Evolutionary conservation across 768 basidiomycete genomes (phyloP).

Genomic region (Galerina marginata): DNA sequence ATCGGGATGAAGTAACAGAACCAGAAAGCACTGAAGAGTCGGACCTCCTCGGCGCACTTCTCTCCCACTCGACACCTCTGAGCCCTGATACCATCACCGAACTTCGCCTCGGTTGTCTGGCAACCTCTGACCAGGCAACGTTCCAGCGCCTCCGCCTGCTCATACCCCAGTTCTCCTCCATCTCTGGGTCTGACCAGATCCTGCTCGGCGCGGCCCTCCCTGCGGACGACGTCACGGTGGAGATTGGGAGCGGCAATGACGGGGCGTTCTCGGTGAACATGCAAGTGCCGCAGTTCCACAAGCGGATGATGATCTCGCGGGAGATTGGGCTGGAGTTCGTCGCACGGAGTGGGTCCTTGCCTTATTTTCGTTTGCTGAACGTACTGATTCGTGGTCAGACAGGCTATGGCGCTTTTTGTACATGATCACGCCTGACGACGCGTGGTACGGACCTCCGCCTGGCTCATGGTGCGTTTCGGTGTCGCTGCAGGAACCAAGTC

Average conservation of each 20-base stretch:
- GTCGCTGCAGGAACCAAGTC: conserved; percentile 58
- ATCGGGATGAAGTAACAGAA: conserved; percentile 25
- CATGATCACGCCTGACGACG: conserved; percentile 27
- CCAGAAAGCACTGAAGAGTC: conserved; percentile 14
- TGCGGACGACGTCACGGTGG: conserved; percentile 57
- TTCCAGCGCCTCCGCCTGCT: conserved; percentile 66
- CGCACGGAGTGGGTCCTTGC: conserved; percentile 49
- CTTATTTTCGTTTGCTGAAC: too few species aligned
- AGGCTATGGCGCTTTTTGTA: conserved; percentile 62
- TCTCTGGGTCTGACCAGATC: conserved; percentile 58
- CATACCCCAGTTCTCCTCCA: conserved; percentile 50
- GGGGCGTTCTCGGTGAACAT: conserved; percentile 61
- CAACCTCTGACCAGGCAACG: conserved; percentile 62
- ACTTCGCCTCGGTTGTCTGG: conserved; percentile 68
- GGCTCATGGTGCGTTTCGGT: conserved; percentile 58
- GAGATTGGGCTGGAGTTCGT: conserved; percentile 67
- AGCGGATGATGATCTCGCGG: conserved; percentile 70
- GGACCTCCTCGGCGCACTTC: conserved; percentile 54
- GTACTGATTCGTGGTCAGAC: conserved; percentile 34
- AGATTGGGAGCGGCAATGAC: conserved; percentile 52
- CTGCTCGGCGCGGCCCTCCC: conserved; percentile 45
- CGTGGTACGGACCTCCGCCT: conserved; percentile 29
- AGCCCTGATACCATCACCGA: conserved; percentile 54
- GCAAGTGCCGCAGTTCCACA: conserved; percentile 65
- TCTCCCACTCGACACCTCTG: conserved; percentile 54